Evolutionary conservation across 2,329 filamentous ascomycete species (phyloP).

Genomic region (Knoxdaviesia proteae): DNA sequence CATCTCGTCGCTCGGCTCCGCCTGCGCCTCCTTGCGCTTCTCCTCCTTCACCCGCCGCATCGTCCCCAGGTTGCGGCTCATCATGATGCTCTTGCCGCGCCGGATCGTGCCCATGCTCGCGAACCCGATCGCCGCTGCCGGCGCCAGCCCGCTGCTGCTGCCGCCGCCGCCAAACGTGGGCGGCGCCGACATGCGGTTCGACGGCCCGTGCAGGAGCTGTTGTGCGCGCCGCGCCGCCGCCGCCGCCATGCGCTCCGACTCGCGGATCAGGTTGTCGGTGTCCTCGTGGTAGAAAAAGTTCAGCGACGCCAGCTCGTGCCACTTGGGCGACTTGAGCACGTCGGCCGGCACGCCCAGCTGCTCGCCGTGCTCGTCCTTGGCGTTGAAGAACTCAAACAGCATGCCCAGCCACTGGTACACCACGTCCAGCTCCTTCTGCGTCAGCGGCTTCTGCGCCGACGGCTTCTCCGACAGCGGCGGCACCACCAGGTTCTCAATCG

Average conservation of each 20-base stretch:
- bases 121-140: slow-evolving; percentile 27
- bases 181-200: slow-evolving; percentile 50
- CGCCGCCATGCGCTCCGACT: slow-evolving; percentile 88
- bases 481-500: slow-evolving; percentile 74
- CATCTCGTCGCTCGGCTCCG: slow-evolving; percentile 95
- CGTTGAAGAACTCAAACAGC: slow-evolving; percentile 88
- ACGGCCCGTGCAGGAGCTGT: slow-evolving; percentile 36
- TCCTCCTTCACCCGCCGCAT: slow-evolving; percentile 94
- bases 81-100: slow-evolving; percentile 67
- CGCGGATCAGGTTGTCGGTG: slow-evolving; percentile 76
- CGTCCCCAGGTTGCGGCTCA: slow-evolving; percentile 80
- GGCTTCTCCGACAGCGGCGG: slow-evolving; percentile 90
- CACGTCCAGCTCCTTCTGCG: slow-evolving; percentile 75
- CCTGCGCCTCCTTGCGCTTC: slow-evolving; percentile 85
- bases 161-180: slow-evolving; percentile 19
- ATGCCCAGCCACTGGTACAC: slow-evolving; percentile 88
- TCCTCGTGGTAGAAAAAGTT: slow-evolving; percentile 98
- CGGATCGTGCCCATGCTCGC: slow-evolving; percentile 50
- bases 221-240: slow-evolving; percentile 60
- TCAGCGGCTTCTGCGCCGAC: slow-evolving; percentile 64
- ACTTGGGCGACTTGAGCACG: slow-evolving; percentile 90
- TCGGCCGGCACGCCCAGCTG: slow-evolving; percentile 77
- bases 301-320: slow-evolving; percentile 85
- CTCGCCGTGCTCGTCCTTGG: slow-evolving; percentile 64
- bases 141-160: slow-evolving; percentile 18